Evolutionary conservation across 352 stramenopile genomes (phyloP), one percentile per base, ranked within the genome.

Genomic region (Phytophthora rubi): DNA sequence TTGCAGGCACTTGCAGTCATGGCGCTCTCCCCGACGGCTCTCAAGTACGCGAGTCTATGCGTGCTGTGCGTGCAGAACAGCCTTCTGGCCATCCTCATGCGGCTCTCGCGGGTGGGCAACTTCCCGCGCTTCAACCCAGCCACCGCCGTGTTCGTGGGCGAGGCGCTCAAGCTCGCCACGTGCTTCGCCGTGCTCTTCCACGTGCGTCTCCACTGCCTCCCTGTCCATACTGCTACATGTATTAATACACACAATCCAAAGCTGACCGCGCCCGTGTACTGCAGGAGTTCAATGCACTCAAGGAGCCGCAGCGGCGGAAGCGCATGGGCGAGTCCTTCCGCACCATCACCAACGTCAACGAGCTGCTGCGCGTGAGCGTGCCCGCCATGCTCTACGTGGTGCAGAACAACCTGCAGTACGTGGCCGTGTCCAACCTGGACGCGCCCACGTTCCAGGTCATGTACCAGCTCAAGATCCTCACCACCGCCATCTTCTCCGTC

Each of bases 381-480:
- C 86, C 86, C 13, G 86, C 86, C 44, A 68, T 92, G 68, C 80
- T 95, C 15, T 95, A 95, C 63, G 83, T 93, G 16, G 75, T 94
- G 44, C 88, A 94, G 65, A 95, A 95, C 81, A 95, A 93, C 55
- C 65, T 95, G 39, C 86, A 93, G 75, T 93, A 94, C 58, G 77
- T 94, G 26, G 86, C 88, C 13, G 85, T 85, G 37, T 91, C 87
- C 49, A 93, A 95, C 63, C 75, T 95, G 54, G 88, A 95, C 58
- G 86, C 87, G 6, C 80, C 86, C 45, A 84, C 84, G 12, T 95
- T 93, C 65, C 87, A 95, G 65, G 79, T 95, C 67, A 81, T 92
- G 52, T 93, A 92, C 77, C 88, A 96, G 76, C 84, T 96, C 73
- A 96, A 96, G 77, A 96, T 96, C 75, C 76, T 94, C 33, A 94